Conservation (phyloP, 768 basidiomycete species). For the Collybia nuda region DNA sequence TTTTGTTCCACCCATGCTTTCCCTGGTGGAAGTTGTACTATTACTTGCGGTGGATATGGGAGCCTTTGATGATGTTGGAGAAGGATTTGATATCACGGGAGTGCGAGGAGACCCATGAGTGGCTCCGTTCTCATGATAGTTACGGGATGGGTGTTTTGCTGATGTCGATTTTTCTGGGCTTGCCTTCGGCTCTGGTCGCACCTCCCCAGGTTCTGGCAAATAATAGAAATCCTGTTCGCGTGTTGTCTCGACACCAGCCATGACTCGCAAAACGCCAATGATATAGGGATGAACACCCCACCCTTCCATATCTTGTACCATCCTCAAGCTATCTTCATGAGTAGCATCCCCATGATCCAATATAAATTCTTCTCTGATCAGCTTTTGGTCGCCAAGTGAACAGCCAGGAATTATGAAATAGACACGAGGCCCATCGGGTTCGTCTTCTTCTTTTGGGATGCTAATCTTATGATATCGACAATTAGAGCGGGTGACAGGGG, state of each 20-base stretch:
- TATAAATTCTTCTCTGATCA: slow-evolving; percentile 63
- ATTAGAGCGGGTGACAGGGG: slow-evolving; percentile 65
- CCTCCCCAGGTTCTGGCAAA: slow-evolving; percentile 51
- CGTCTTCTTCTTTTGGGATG: slow-evolving; percentile 50
- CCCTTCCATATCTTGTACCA: slow-evolving; percentile 48
- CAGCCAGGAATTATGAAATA: slow-evolving; percentile 71
- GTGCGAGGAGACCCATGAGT: slow-evolving; percentile 25
- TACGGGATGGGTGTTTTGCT: slow-evolving; percentile 9
- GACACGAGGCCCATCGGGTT: slow-evolving; percentile 39
- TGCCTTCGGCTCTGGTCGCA: slow-evolving; percentile 22
- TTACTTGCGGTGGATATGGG: slow-evolving; percentile 16
- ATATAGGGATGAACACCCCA: slow-evolving; percentile 53
- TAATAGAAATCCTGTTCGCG: slow-evolving; percentile 69
- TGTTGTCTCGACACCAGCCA: slow-evolving; percentile 65
- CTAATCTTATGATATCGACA: slow-evolving; percentile 72
- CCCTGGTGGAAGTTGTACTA: no score
- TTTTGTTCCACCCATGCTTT: no score
- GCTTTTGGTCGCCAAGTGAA: slow-evolving; percentile 52
- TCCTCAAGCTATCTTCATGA: slow-evolving; percentile 43
- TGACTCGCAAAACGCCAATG: slow-evolving; percentile 53
- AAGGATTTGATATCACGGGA: slow-evolving; percentile 18
- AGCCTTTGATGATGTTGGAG: slow-evolving; percentile 22
- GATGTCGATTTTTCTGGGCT: slow-evolving; percentile 16
- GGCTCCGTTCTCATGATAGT: slow-evolving; percentile 14
- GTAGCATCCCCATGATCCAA: slow-evolving; percentile 60